A percentile compares a stretch with the other conserved stretches of the same genome.
Conservation (phyloP, 805 yeast genomes). For the Phaffomyces thermotolerans region DNA sequence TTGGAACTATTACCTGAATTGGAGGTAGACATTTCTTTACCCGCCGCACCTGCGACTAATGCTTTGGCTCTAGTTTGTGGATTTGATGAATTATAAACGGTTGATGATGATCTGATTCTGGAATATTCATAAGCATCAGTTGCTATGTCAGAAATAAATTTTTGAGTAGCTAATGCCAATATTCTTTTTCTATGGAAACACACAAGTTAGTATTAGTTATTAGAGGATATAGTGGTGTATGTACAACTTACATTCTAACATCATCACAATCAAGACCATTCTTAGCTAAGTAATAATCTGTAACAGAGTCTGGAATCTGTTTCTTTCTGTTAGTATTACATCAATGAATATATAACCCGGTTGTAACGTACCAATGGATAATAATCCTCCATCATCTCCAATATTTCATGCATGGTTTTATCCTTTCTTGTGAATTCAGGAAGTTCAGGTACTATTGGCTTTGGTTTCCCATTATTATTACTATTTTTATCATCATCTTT, state of each 20-base stretch:
- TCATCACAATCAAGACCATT: constrained; percentile 83
- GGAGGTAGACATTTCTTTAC: constrained; percentile 27
- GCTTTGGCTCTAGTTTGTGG: constrained; percentile 84
- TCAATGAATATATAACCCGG: background rate
- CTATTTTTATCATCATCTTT: constrained; percentile 15
- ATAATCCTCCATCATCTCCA: constrained; percentile 85
- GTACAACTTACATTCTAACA: constrained; percentile 38
- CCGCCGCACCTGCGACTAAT: constrained; percentile 54
- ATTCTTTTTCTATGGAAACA: constrained; percentile 36
- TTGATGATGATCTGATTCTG: constrained; percentile 78
- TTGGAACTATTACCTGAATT: constrained; percentile 45
- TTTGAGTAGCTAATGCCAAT: constrained; percentile 92
- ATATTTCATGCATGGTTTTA: constrained; percentile 74
- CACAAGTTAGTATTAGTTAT: no score
- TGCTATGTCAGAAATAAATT: constrained; percentile 88
- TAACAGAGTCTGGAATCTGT: constrained; percentile 86
- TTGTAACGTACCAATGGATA: constrained; percentile 55
- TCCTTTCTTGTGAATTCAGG: constrained; percentile 73
- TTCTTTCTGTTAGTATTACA: background rate
- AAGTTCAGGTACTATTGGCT: constrained; percentile 29
- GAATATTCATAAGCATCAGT: constrained; percentile 96
- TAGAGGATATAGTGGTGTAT: background rate
- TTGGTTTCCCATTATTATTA: constrained; percentile 8
- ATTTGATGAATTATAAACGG: constrained; percentile 78
- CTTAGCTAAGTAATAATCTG: constrained; percentile 82